These are phyloP conservation scores for Clonostachys rosea DNA, from an alignment of 2,329 filamentous ascomycete species.

Conservation along the genomic window DNA sequence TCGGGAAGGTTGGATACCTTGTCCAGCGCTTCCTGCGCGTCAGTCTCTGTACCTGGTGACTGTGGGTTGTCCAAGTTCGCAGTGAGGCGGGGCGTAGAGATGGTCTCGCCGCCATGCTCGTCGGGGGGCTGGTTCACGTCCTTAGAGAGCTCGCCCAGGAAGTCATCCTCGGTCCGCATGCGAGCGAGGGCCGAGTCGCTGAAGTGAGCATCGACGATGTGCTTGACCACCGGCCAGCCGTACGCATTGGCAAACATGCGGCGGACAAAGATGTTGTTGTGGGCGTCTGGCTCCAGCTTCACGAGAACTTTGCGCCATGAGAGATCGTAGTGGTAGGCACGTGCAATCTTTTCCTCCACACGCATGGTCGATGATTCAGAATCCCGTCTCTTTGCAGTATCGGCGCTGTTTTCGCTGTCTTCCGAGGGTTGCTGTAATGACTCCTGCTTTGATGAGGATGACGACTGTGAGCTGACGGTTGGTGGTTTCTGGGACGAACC, in stretches of 20 bases:
- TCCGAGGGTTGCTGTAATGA: neutral
- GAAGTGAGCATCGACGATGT: slow-evolving; percentile 93
- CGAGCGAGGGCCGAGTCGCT: slow-evolving; percentile 61
- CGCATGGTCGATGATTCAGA: slow-evolving; percentile 61
- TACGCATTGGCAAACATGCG: slow-evolving; percentile 97
- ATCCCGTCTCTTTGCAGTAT: slow-evolving; percentile 38
- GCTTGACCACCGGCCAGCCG: slow-evolving; percentile 95
- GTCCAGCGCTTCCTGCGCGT: slow-evolving; percentile 31
- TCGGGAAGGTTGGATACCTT: slow-evolving; percentile 38
- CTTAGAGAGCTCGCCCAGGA: slow-evolving; percentile 65
- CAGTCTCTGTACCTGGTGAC: slow-evolving; percentile 13
- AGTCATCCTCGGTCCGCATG: slow-evolving; percentile 63
- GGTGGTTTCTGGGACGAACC: neutral
- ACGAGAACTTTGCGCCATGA: slow-evolving; percentile 97
- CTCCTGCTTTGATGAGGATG: slow-evolving; percentile 35
- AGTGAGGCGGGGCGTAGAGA: slow-evolving; percentile 11
- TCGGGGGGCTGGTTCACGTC: slow-evolving; percentile 50
- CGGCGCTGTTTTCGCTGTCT: slow-evolving; percentile 20
- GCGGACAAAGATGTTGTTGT: slow-evolving; percentile 97
- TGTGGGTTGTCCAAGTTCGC: slow-evolving; percentile 2
- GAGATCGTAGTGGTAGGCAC: slow-evolving; percentile 86
- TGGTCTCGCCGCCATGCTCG: slow-evolving; percentile 62
- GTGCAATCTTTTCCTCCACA: slow-evolving; percentile 95
- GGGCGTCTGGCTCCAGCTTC: slow-evolving; percentile 90
- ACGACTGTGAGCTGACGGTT: neutral